Conservation (phyloP, 2,329 filamentous ascomycete species). For the Leptographium wingfieldii region DNA sequence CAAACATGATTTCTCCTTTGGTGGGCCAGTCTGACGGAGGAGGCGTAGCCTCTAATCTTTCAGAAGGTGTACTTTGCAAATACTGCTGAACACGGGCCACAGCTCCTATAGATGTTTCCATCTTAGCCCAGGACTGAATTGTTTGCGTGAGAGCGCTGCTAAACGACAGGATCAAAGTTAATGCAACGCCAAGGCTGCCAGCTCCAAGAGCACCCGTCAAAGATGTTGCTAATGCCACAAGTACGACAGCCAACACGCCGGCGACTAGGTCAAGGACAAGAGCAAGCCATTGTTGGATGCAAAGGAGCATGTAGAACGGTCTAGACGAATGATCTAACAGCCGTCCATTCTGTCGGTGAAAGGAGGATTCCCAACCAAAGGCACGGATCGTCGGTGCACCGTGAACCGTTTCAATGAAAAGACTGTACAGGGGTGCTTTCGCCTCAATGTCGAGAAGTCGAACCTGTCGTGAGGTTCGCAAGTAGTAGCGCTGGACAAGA, state of each 20-base stretch:
- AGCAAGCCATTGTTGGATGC: conserved; percentile 7
- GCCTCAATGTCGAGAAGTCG: conserved; percentile 45
- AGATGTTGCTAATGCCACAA: neutral
- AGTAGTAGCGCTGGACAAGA: conserved; percentile 38
- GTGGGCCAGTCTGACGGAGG: conserved; percentile 13
- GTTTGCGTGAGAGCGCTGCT: conserved; percentile 18
- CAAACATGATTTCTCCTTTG: neutral
- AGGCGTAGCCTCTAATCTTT: conserved; percentile 14
- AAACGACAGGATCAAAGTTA: conserved; percentile 24
- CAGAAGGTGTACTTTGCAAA: conserved; percentile 12
- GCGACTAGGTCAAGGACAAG: conserved; percentile 29
- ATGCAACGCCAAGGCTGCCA: conserved; percentile 24
- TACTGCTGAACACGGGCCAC: conserved; percentile 20
- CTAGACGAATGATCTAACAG: conserved; percentile 1
- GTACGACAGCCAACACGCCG: conserved; percentile 16
- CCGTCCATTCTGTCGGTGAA: neutral
- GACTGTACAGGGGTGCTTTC: conserved; percentile 38
- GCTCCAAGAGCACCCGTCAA: conserved; percentile 11
- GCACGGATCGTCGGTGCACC: conserved; percentile 36
- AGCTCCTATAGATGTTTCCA: conserved; percentile 21
- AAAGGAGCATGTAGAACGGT: conserved; percentile 6
- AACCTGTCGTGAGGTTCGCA: conserved; percentile 43
- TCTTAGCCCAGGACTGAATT: conserved; percentile 19
- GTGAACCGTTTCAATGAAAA: conserved; percentile 32
- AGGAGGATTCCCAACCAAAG: conserved; percentile 23